Evolutionary conservation across 306 rosid genomes (phyloP), one percentile per base, ranked within the genome.

Genomic region (Ormosia semicastrata): DNA sequence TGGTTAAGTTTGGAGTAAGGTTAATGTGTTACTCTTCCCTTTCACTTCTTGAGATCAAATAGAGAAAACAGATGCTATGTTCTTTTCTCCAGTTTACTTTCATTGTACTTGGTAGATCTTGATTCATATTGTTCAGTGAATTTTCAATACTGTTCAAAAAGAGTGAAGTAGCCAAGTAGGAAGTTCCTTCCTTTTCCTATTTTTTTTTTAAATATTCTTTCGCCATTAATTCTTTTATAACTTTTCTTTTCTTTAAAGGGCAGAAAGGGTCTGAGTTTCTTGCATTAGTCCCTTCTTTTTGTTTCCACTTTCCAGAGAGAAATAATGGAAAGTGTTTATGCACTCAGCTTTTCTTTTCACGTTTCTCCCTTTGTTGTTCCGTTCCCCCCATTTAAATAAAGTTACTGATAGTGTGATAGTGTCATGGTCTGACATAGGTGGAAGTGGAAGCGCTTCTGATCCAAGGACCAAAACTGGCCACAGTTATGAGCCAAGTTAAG

Each of bases 401-500:
- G 54, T 40, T 12, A 49, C 17, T 46, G 52, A 46, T 46, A 46
- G 1, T 4, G 24, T 73, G 68, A 69, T 15, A 53, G 32, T 41
- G 47, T 65, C 11, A 71, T 68, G 58, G 67, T 15, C 5, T 58
- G 68, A 75, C 72, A 49, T 67, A 95, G 99, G 98, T 91, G 76
- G 97, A 95, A 79, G 97, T 93, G 70, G 99, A 95, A 81, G 96
- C 91, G 53, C 87, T 95, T 70, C 92, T 93, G 78, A 89, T 95
- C 47, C 92, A 92, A 88, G 99, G 99, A 44, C 98, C 96, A 50
- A 93, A 86, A 76, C 74, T 93, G 54, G 88, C 65, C 71, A 92
- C 98, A 15, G 94, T 95, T 39, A 86, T 86, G 75, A 92, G 92
- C 87, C 99, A 93, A 71, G 99, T 95, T 40, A 93, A 95, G 91